Conservation (phyloP, 805 yeast species). For the Debaryomyces prosopidis region DNA sequence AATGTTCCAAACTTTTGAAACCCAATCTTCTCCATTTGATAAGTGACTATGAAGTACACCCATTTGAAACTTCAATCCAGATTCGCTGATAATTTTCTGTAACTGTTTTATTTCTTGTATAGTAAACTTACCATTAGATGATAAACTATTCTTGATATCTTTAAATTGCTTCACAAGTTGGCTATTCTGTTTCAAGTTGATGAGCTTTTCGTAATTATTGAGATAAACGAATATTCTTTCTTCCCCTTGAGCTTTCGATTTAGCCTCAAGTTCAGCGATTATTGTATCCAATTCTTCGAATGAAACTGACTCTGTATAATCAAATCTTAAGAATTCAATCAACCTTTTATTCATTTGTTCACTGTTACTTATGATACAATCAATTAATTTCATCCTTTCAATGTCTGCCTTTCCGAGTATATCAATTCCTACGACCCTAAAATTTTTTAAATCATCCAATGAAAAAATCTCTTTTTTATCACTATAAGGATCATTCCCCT, state of each 20-base stretch:
- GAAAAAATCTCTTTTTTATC: constrained; percentile 37
- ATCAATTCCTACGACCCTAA: constrained; percentile 27
- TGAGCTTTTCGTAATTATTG: constrained; percentile 27
- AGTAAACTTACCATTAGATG: constrained; percentile 7
- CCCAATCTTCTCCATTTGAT: constrained; percentile 24
- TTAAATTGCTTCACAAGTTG: constrained; percentile 16
- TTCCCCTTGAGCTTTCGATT: constrained; percentile 19
- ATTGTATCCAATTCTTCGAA: constrained; percentile 24
- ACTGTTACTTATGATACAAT: constrained; percentile 25
- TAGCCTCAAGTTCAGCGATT: constrained; percentile 25
- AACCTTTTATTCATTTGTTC: constrained; percentile 20
- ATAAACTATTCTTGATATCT: constrained; percentile 6
- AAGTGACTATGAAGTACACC: constrained; percentile 14
- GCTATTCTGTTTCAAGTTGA: constrained; percentile 24
- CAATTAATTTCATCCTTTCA: constrained; percentile 30
- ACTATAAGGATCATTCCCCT: constrained; percentile 41
- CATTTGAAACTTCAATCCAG: constrained; percentile 19
- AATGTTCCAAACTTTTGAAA: constrained; percentile 12
- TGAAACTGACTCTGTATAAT: constrained; percentile 16
- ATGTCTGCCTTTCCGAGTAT: constrained; percentile 31
- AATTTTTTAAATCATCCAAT: constrained; percentile 26
- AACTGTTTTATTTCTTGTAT: constrained; percentile 25
- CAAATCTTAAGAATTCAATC: constrained; percentile 16
- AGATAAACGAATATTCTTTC: constrained; percentile 28
- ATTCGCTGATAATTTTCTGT: constrained; percentile 19